Percentiles rank a stretch among this genome's conserved stretches.
phyloP scores from a whole-genome alignment of 805 yeast genomes.

The Ogataea pignaliae region DNA sequence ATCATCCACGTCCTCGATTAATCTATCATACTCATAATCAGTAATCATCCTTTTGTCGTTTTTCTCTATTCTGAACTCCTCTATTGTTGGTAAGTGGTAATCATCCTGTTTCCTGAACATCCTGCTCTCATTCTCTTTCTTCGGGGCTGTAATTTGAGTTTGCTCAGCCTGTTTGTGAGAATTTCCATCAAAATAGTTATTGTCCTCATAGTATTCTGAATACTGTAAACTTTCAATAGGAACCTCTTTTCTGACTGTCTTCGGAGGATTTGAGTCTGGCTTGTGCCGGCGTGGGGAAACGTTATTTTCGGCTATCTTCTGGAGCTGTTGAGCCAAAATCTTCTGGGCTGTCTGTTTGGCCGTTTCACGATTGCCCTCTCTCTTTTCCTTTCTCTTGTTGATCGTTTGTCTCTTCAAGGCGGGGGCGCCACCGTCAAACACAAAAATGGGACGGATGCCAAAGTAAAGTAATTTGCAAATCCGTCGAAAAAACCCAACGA shows the following conservation, averaged over 20 bases:
- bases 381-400: conserved; percentile 59
- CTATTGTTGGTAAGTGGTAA: conserved; percentile 74
- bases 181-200: conserved; percentile 18
- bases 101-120: conserved; percentile 65
- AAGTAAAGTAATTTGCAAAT: conserved; percentile 84
- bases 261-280: conserved; percentile 1
- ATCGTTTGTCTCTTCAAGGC: conserved; percentile 76
- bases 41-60: conserved; percentile 72
- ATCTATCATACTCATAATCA: conserved; percentile 63
- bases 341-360: conserved; percentile 75
- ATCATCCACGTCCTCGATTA: conserved; percentile 50
- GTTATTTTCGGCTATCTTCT: conserved; percentile 42
- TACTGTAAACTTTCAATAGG: conserved; percentile 25
- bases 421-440: conserved; percentile 96
- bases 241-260: conserved; percentile 9
- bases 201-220: conserved; percentile 35
- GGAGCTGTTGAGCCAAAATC: conserved; percentile 75
- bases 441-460: conserved; percentile 86
- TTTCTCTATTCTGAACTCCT: conserved; percentile 41
- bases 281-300: background rate
- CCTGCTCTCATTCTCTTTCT: conserved; percentile 17
- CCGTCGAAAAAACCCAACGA: conserved; percentile 92
- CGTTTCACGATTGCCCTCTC: conserved; percentile 69
- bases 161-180: conserved; percentile 1
- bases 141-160: background rate